These are phyloP conservation scores for Aspergillus sp. DNA, from an alignment of 2,329 filamentous ascomycete genomes.

Conservation along the genomic window DNA sequence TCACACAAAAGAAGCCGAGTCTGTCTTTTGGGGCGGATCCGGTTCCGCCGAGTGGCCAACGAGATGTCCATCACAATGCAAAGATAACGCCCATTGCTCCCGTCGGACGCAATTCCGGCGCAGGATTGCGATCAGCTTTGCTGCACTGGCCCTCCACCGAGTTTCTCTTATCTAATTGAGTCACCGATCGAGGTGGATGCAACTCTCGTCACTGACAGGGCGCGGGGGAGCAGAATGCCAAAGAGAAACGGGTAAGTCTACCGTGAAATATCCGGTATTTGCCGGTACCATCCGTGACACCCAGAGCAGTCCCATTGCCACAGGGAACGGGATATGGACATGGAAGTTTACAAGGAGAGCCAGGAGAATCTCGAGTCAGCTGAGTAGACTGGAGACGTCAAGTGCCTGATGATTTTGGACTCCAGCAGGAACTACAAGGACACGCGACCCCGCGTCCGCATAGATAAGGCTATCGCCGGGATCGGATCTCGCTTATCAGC, in stretches of 20 bases:
- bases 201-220: slow-evolving; percentile 22
- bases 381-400: no score
- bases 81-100: neutral
- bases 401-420: no score
- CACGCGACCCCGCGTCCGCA: slow-evolving; percentile 18
- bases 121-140: neutral
- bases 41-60: slow-evolving; percentile 13
- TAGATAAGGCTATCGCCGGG: slow-evolving; percentile 37
- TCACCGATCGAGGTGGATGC: slow-evolving; percentile 6
- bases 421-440: neutral
- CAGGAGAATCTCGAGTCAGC: no score
- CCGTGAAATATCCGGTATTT: neutral
- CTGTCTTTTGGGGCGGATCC: slow-evolving; percentile 14
- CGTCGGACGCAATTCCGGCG: neutral
- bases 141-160: slow-evolving; percentile 1
- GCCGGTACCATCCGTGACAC: neutral
- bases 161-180: slow-evolving; percentile 23
- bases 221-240: slow-evolving; percentile 13
- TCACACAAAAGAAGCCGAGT: slow-evolving; percentile 8
- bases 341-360: neutral
- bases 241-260: neutral
- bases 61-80: neutral
- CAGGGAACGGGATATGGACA: neutral
- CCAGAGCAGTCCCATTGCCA: neutral
- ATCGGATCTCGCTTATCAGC: slow-evolving; percentile 20